phyloP scores from a whole-genome alignment of 2,329 filamentous ascomycete species.

The Exophiala spinifera region DNA sequence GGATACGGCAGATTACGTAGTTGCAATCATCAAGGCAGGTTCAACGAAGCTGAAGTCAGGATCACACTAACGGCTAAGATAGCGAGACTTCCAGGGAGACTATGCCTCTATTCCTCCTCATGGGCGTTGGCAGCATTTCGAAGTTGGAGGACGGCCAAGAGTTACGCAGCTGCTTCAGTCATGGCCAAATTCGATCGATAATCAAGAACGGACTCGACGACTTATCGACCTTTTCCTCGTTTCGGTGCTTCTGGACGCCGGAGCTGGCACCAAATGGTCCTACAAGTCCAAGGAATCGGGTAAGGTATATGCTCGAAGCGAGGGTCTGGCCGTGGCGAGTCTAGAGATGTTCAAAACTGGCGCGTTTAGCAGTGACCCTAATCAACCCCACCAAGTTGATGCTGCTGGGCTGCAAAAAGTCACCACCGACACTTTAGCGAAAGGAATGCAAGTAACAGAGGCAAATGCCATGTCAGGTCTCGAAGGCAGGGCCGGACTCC shows the following conservation, averaged over 20 bases:
- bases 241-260: slow-evolving; percentile 63
- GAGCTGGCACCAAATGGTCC: slow-evolving; percentile 84
- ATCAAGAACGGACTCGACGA: slow-evolving; percentile 55
- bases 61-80: slow-evolving; percentile 8
- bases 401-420: slow-evolving; percentile 72
- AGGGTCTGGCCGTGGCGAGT: slow-evolving; percentile 76
- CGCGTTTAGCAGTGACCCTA: slow-evolving; percentile 64
- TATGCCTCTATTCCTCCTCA: slow-evolving; percentile 78
- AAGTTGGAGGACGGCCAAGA: slow-evolving; percentile 54
- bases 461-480: slow-evolving; percentile 80
- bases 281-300: slow-evolving; percentile 91
- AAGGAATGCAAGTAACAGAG: slow-evolving; percentile 78
- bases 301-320: slow-evolving; percentile 76
- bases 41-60: neutral
- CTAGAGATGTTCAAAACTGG: slow-evolving; percentile 93
- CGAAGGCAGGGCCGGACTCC: slow-evolving; percentile 75
- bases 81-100: slow-evolving; percentile 69
- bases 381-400: slow-evolving; percentile 86
- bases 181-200: slow-evolving; percentile 60
- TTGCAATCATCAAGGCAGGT: slow-evolving; percentile 89
- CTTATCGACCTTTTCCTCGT: slow-evolving; percentile 62
- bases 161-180: slow-evolving; percentile 44
- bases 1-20: slow-evolving; percentile 80
- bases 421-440: slow-evolving; percentile 70
- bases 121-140: slow-evolving; percentile 63